Evolutionary conservation across 495 filamentous ascomycete genomes (phyloP), one percentile per base, ranked within the genome.

Genomic region (Cairneyella variabilis): DNA sequence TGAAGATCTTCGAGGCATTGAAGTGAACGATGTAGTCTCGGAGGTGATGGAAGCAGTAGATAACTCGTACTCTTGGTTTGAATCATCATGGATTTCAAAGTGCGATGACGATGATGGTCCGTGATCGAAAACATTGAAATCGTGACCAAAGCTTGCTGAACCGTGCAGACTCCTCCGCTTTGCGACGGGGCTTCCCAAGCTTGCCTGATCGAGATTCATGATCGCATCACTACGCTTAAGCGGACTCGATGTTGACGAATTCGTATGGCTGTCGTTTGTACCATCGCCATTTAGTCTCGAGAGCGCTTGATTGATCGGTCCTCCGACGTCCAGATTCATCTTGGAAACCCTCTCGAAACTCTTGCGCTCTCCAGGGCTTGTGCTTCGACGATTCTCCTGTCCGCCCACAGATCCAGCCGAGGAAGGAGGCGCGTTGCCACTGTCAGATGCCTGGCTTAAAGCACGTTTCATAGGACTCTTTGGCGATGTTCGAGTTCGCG

Each of bases 221-320:
- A 86, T 85, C 5, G 87, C 85, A 67, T 98, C 93, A 60, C 83
- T 95, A 43, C 95, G 82, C 71, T 97, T 97, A 39, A 98, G 70
- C 0, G 93, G 93, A 64, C 92, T 97, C 25, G 86, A 83, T 41
- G 86, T 83, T 17, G 76, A 67, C 14, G 83, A 71, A 27, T 76
- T 70, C 11, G 71, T 48, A 1, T 67, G 30, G 9, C 51, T 37
- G 32, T 71, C 70, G 47, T 36, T 66, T 16, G 58, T 65, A 3
- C 54, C 56, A 27, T 76, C 75, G 21, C 70, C 54, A 39, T 66
- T 62, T 36, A 77, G 66, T 58, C 71, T 73, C n/a, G 73, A 64
- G 48, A 79, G 41, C 52, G 69, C 48, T 59, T 71, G 54, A 64
- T 78, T 64, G 48, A 79, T 67, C 54, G 79, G 66, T 47, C 73